These are phyloP conservation scores for Fragaria iinumae DNA, from an alignment of 306 rosid genomes.

Conservation along the genomic window DNA sequence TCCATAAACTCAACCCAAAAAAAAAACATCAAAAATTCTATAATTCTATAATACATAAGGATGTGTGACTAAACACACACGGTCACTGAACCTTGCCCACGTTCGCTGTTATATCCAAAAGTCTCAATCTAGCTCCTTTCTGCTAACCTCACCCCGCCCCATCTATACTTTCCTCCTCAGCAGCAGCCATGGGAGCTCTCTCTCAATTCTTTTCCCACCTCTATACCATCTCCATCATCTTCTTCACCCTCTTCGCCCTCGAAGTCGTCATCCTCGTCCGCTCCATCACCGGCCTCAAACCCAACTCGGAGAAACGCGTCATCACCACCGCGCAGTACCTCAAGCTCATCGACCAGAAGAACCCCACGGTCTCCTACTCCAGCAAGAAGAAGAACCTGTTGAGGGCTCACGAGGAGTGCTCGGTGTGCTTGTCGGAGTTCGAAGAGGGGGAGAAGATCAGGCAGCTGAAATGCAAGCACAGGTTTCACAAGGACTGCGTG, in stretches of 20 bases:
- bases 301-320: slow-evolving; percentile 35
- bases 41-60: too few relatives aligned
- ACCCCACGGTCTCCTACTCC: slow-evolving; percentile 51
- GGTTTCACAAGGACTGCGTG: slow-evolving; percentile 77
- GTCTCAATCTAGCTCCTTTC: background rate
- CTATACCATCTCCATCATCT: slow-evolving; percentile 48
- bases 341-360: slow-evolving; percentile 63
- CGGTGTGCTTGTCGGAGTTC: slow-evolving; percentile 74
- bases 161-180: background rate
- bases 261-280: slow-evolving; percentile 40
- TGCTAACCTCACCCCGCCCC: background rate
- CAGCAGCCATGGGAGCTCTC: slow-evolving; percentile 53
- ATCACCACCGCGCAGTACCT: slow-evolving; percentile 66
- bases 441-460: slow-evolving; percentile 74
- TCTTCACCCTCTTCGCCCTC: slow-evolving; percentile 54
- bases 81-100: slow-evolving; percentile 4
- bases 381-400: slow-evolving; percentile 1
- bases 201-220: slow-evolving; percentile 58
- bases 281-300: slow-evolving; percentile 37
- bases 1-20: too few relatives aligned
- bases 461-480: slow-evolving; percentile 67
- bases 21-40: too few relatives aligned
- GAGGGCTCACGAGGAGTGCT: slow-evolving; percentile 41
- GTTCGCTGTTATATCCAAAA: slow-evolving; percentile 6
- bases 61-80: slow-evolving; percentile 8